Conservation (phyloP, 495 filamentous ascomycete species). For the Trichoderma parareesei region DNA sequence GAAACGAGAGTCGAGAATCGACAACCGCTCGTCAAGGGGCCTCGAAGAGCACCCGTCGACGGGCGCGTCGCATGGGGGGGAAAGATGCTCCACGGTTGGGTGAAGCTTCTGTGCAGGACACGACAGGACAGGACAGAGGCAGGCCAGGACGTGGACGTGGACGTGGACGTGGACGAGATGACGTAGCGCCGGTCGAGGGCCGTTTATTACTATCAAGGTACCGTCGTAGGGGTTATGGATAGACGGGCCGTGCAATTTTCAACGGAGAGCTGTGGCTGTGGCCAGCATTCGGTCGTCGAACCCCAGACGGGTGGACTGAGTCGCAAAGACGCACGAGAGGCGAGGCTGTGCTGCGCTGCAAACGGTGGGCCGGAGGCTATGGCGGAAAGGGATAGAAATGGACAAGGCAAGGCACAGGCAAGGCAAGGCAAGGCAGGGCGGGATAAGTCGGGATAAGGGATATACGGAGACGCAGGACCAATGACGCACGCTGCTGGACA, state of each 20-base stretch:
- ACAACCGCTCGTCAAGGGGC: not conserved
- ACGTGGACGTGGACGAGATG: not conserved
- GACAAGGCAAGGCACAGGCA: not conserved
- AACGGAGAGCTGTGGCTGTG: conserved; percentile 4
- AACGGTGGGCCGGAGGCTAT: conserved; percentile 1
- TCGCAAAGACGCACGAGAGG: not conserved
- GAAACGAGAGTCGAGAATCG: not conserved
- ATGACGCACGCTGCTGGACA: not conserved
- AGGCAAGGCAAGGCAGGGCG: too few species aligned
- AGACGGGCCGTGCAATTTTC: not conserved
- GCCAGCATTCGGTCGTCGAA: not conserved
- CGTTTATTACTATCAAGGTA: not conserved
- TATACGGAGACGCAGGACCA: not conserved
- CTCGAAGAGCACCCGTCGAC: conserved; percentile 9
- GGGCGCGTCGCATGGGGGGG: conserved; percentile 8
- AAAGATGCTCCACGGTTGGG: conserved; percentile 2
- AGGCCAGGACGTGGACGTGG: too few species aligned
- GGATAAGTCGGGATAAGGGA: too few species aligned
- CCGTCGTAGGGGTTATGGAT: not conserved
- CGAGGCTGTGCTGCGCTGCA: not conserved
- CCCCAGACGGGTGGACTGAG: not conserved
- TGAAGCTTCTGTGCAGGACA: not conserved
- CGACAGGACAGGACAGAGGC: too few species aligned
- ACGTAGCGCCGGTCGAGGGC: not conserved
- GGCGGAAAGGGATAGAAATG: not conserved